A percentile compares a stretch with the other conserved stretches of the same genome.
Evolutionary conservation across 2,329 filamentous ascomycete genomes (phyloP).

Genomic region (Lasiodiplodia gonubiensis): DNA sequence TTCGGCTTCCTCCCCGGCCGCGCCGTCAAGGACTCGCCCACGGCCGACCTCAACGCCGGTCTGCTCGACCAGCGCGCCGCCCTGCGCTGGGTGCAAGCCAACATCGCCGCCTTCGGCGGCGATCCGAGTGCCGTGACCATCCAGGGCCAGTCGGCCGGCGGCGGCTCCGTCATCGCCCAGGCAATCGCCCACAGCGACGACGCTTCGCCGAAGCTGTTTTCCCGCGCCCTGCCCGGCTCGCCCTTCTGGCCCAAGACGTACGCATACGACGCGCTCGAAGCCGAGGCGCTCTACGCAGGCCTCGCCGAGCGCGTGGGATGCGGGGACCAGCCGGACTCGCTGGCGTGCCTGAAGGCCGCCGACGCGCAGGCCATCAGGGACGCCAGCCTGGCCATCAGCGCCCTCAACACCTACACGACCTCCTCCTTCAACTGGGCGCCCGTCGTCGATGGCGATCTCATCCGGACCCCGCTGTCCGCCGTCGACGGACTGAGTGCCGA

Average conservation of each 20-base stretch:
- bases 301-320: slow-evolving; percentile 58
- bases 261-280: slow-evolving; percentile 56
- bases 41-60: slow-evolving; percentile 67
- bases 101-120: slow-evolving; percentile 61
- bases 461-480: slow-evolving; percentile 56
- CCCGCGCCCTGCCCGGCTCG: slow-evolving; percentile 57
- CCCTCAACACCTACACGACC: slow-evolving; percentile 59
- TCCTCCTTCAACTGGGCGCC: slow-evolving; percentile 66
- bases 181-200: slow-evolving; percentile 52
- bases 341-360: slow-evolving; percentile 61
- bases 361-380: slow-evolving; percentile 61
- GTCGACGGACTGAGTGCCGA: slow-evolving; percentile 50
- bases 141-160: slow-evolving; percentile 66
- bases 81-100: slow-evolving; percentile 65
- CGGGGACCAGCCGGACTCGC: slow-evolving; percentile 42
- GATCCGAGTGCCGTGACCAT: slow-evolving; percentile 65
- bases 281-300: slow-evolving; percentile 58
- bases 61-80: slow-evolving; percentile 68
- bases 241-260: slow-evolving; percentile 68
- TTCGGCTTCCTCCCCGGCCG: slow-evolving; percentile 68
- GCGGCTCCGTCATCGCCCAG: slow-evolving; percentile 63
- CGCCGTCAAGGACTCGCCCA: slow-evolving; percentile 56
- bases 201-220: slow-evolving; percentile 50
- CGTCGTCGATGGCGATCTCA: slow-evolving; percentile 63
- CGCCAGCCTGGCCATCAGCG: slow-evolving; percentile 58